A percentile compares a stretch with the other conserved stretches of the same genome.
Evolutionary conservation across 2,329 filamentous ascomycete genomes (phyloP).

Genomic region (Chaetoscypha palmicola): DNA sequence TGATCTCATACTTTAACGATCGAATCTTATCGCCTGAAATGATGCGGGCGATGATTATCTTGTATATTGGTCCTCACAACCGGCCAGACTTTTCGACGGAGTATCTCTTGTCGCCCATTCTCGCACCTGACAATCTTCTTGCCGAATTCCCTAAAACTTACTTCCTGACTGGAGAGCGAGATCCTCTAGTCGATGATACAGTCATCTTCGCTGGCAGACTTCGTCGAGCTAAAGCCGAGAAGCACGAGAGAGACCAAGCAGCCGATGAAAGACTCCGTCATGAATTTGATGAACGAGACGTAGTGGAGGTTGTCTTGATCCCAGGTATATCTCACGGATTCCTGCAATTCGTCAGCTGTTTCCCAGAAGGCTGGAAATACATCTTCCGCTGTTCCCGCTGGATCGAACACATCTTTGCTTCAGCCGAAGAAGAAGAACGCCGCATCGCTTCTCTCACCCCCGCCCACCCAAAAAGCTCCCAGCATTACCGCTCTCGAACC

Average conservation of each 20-base stretch:
- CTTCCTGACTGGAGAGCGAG: conserved; percentile 88
- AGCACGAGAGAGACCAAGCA: conserved; percentile 43
- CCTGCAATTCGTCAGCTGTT: conserved; percentile 80
- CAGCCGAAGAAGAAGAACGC: conserved; percentile 34
- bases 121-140: conserved; percentile 79
- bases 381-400: conserved; percentile 72
- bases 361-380: conserved; percentile 84
- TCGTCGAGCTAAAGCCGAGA: conserved; percentile 65
- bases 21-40: conserved; percentile 91
- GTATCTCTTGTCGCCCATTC: conserved; percentile 80
- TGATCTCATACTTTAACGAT: conserved; percentile 98
- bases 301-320: conserved; percentile 75
- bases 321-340: conserved; percentile 92
- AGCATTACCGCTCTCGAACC: conserved; percentile 19
- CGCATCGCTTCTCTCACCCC: conserved; percentile 22
- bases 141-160: conserved; percentile 89
- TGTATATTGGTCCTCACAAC: conserved; percentile 91
- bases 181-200: conserved; percentile 93
- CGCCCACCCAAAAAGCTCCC: conserved; percentile 1
- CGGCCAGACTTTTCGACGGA: conserved; percentile 89
- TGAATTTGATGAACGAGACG: conserved; percentile 64
- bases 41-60: conserved; percentile 98
- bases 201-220: conserved; percentile 89
- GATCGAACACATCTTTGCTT: conserved; percentile 72
- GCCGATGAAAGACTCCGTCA: conserved; percentile 47